A percentile compares a stretch with the other conserved stretches of the same genome.
These are phyloP conservation scores for Phytopythium ostracodes DNA, from an alignment of 352 stramenopile species.

Conservation along the genomic window DNA sequence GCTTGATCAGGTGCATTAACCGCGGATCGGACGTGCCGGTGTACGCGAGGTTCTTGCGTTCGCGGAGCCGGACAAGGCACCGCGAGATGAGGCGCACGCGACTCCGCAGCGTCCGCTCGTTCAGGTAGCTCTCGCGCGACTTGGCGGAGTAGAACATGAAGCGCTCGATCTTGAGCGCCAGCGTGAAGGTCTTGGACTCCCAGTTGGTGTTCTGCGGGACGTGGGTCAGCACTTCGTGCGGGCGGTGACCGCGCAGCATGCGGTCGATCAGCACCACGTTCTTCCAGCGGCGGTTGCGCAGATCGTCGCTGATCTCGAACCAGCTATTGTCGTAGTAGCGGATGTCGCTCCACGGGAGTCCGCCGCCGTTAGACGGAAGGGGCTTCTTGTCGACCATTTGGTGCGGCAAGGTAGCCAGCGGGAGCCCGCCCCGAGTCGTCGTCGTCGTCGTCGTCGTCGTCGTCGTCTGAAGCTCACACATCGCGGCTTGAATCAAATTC, in stretches of 20 bases:
- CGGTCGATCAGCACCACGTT: slow-evolving; percentile 53
- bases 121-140: slow-evolving; percentile 57
- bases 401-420: not conserved
- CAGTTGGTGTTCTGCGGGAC: slow-evolving; percentile 66
- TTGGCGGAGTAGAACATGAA: slow-evolving; percentile 55
- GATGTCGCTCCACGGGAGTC: slow-evolving; percentile 1
- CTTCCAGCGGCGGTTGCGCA: slow-evolving; percentile 8
- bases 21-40: slow-evolving; percentile 4
- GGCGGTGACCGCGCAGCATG: slow-evolving; percentile 55
- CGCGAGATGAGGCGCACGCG: slow-evolving; percentile 53
- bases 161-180: slow-evolving; percentile 66
- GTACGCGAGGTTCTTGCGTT: slow-evolving; percentile 42
- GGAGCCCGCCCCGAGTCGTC: not conserved
- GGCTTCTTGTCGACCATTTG: slow-evolving; percentile 1
- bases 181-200: slow-evolving; percentile 57
- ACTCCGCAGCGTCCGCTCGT: slow-evolving; percentile 48
- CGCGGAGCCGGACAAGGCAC: slow-evolving; percentile 49
- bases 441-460: slow-evolving; percentile 1
- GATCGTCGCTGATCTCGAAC: slow-evolving; percentile 9
- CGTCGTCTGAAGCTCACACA: slow-evolving; percentile 5
- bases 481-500: slow-evolving; percentile 4
- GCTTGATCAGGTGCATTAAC: slow-evolving; percentile 2
- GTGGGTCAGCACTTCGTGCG: slow-evolving; percentile 59
- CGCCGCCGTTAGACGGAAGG: not conserved
- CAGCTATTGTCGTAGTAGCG: slow-evolving; percentile 10